Evolutionary conservation across 2,329 filamentous ascomycete species (phyloP).

Genomic region (Talaromyces sp.): DNA sequence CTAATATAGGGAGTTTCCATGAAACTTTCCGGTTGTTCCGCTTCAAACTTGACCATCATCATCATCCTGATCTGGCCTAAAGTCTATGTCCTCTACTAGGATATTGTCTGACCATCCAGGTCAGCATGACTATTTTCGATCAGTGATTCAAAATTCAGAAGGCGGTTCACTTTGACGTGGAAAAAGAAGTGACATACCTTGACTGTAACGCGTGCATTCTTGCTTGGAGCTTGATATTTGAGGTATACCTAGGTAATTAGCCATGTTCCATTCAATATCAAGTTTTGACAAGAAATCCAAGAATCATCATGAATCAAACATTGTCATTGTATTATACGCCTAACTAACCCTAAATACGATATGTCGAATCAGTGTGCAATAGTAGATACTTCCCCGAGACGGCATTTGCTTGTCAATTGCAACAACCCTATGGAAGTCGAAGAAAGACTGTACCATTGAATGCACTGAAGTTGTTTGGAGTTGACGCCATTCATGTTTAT

Average conservation of each 20-base stretch:
- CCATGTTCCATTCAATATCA: too few species aligned
- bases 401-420: too few species aligned
- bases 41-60: slow-evolving; percentile 57
- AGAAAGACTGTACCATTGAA: not conserved
- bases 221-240: slow-evolving; percentile 60
- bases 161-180: not conserved
- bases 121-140: not conserved
- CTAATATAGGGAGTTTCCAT: slow-evolving; percentile 29
- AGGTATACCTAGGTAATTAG: too few species aligned
- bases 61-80: too few species aligned
- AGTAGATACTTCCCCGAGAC: too few species aligned
- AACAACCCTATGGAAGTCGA: too few species aligned
- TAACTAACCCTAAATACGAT: too few species aligned
- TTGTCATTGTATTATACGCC: too few species aligned
- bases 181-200: slow-evolving; percentile 33
- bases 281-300: too few species aligned
- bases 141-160: not conserved
- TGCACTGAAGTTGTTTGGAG: not conserved
- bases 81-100: not conserved
- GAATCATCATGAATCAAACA: too few species aligned
- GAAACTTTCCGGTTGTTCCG: slow-evolving; percentile 55
- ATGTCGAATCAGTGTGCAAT: too few species aligned
- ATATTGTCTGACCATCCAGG: not conserved
- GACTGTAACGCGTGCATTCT: slow-evolving; percentile 57
- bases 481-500: too few species aligned